Evolutionary conservation across 352 stramenopile genomes (phyloP).

Genomic region (Phytophthora litchii): DNA sequence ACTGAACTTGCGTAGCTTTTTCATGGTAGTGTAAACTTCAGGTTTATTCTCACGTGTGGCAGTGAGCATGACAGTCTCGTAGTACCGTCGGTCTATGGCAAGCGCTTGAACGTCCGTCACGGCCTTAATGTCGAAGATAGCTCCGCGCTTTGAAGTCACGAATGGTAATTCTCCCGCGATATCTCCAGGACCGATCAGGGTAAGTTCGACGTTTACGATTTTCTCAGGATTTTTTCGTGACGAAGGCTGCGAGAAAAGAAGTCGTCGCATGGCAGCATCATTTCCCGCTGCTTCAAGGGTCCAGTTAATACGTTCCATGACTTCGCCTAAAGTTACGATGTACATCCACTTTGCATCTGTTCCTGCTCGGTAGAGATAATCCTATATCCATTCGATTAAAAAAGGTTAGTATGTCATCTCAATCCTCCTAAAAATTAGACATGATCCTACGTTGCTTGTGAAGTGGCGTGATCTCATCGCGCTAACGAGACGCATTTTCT

Average conservation of each 20-base stretch:
- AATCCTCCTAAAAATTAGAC: background rate
- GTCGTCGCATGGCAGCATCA: constrained; percentile 29
- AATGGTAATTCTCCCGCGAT: constrained; percentile 69
- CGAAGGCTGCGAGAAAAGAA: constrained; percentile 32
- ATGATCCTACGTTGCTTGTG: constrained; percentile 51
- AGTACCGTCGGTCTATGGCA: constrained; percentile 64
- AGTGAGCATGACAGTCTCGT: constrained; percentile 60
- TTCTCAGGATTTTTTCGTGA: constrained; percentile 56
- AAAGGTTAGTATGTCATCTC: background rate
- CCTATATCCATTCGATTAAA: constrained; percentile 29
- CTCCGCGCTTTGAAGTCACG: constrained; percentile 50
- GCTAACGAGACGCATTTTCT: constrained; percentile 80
- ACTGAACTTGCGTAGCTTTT: constrained; percentile 53
- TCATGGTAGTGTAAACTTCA: constrained; percentile 44
- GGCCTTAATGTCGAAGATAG: constrained; percentile 72
- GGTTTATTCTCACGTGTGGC: constrained; percentile 50
- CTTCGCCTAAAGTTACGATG: constrained; percentile 70
- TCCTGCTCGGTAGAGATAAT: constrained; percentile 73
- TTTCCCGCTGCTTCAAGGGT: constrained; percentile 35
- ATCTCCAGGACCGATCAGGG: constrained; percentile 62
- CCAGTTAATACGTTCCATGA: constrained; percentile 73
- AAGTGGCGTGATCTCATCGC: constrained; percentile 71
- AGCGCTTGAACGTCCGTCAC: constrained; percentile 68
- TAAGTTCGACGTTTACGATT: constrained; percentile 75
- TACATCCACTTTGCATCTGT: constrained; percentile 77